phyloP scores from a whole-genome alignment of 768 basidiomycete species.

The Cystofilobasidium macerans region DNA sequence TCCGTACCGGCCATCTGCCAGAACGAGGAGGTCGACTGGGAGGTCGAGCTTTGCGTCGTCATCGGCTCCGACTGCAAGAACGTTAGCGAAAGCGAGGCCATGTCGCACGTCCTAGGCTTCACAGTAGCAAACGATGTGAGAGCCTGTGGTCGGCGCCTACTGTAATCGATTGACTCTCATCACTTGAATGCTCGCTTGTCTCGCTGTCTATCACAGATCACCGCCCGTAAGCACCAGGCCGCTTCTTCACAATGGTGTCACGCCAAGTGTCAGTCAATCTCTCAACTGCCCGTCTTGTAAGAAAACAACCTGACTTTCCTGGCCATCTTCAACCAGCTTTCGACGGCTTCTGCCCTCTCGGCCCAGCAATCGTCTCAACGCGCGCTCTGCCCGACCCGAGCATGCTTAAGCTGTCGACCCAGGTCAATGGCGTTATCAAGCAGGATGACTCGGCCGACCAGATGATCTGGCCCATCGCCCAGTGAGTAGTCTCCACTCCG shows the following conservation, averaged over 20 bases:
- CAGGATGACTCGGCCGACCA: constrained; percentile 1
- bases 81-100: constrained; percentile 65
- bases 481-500: constrained; percentile 2
- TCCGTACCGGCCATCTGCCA: constrained; percentile 36
- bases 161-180: too few relatives aligned
- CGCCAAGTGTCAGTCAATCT: constrained; percentile 21
- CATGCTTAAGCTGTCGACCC: constrained; percentile 23
- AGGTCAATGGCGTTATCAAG: constrained; percentile 11
- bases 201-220: background rate
- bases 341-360: constrained; percentile 35
- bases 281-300: background rate
- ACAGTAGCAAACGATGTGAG: constrained; percentile 17
- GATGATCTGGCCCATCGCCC: constrained; percentile 12
- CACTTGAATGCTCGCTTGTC: background rate
- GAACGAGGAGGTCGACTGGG: constrained; percentile 31
- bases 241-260: constrained; percentile 36
- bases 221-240: constrained; percentile 59
- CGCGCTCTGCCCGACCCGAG: constrained; percentile 27
- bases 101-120: constrained; percentile 72
- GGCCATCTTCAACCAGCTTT: constrained; percentile 21
- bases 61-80: constrained; percentile 72
- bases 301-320: background rate
- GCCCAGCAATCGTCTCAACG: constrained; percentile 34
- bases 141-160: background rate
- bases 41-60: constrained; percentile 44